These are phyloP conservation scores for Forsythia viridissima DNA, from an alignment of 257 asterid species.

Conservation along the genomic window DNA sequence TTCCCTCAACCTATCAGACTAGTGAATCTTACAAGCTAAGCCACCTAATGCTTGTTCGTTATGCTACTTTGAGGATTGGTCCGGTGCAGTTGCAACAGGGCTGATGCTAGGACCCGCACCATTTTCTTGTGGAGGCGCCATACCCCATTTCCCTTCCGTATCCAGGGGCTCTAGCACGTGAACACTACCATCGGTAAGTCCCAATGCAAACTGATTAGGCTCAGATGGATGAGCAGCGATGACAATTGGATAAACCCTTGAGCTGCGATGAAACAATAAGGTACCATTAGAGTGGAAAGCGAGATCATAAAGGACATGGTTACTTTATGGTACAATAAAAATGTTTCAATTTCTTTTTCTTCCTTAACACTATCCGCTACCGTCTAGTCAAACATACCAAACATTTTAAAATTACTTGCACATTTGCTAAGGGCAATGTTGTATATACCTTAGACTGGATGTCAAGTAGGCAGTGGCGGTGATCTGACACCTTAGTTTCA, in stretches of 20 bases:
- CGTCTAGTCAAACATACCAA: background rate
- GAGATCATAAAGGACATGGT: background rate
- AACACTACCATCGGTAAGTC: constrained; percentile 66
- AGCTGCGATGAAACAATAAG: constrained; percentile 29
- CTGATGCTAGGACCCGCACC: constrained; percentile 31
- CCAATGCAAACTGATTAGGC: constrained; percentile 63
- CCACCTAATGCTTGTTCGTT: background rate
- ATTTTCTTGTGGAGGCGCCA: constrained; percentile 45
- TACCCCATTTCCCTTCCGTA: constrained; percentile 56
- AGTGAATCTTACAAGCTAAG: constrained; percentile 14
- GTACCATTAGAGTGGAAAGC: constrained; percentile 1
- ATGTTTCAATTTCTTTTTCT: too few species aligned
- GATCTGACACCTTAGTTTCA: constrained; percentile 57
- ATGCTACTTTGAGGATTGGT: constrained; percentile 35
- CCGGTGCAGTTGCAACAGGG: constrained; percentile 31
- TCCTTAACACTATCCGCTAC: background rate
- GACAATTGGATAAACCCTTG: constrained; percentile 48
- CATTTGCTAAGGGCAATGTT: background rate
- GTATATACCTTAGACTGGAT: constrained; percentile 44
- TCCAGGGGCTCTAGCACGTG: constrained; percentile 65
- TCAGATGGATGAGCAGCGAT: constrained; percentile 64
- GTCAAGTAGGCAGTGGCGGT: constrained; percentile 54
- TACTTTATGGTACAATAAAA: background rate
- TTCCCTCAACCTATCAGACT: constrained; percentile 2
- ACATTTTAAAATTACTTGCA: constrained; percentile 4